Conservation (phyloP, 208 protist genomes). For the Leishmania lainsoni region DNA sequence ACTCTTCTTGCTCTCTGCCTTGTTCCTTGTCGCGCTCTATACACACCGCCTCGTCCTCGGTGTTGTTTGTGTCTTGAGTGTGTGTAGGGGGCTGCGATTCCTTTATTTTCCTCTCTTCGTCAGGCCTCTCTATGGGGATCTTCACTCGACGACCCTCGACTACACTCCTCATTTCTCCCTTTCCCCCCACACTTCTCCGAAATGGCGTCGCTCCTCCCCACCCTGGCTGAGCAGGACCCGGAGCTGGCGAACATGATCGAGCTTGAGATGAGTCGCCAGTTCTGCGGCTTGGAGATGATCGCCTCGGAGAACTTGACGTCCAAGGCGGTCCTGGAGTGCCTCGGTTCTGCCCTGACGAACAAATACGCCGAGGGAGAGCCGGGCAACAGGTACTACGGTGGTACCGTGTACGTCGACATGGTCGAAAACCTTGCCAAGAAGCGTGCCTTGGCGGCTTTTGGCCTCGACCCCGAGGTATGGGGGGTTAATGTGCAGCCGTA, state of each 20-base stretch:
- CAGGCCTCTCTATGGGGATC: not conserved
- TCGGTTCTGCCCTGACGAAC: constrained; percentile 98
- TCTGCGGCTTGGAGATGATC: constrained; percentile 89
- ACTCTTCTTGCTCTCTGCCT: not conserved
- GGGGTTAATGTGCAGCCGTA: constrained; percentile 99
- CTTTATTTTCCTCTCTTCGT: not conserved
- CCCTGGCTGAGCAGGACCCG: constrained; percentile 68
- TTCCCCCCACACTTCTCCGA: not conserved
- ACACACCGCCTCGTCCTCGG: not conserved
- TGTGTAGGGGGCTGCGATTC: not conserved
- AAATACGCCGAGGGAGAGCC: constrained; percentile 99
- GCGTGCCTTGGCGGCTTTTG: constrained; percentile 95
- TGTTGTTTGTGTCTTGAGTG: not conserved
- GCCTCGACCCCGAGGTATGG: constrained; percentile 95
- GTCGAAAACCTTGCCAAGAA: constrained; percentile 94
- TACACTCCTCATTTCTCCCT: not conserved
- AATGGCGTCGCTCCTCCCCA: constrained; percentile 31
- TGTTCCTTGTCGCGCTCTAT: not conserved
- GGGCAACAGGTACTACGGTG: constrained; percentile 98
- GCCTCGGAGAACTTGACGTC: constrained; percentile 99
- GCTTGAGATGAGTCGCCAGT: constrained; percentile 89
- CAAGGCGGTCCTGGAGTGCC: constrained; percentile 96
- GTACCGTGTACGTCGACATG: constrained; percentile 98
- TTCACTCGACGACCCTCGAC: not conserved
- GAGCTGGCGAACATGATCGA: constrained; percentile 84